Evolutionary conservation across 2,329 filamentous ascomycete genomes (phyloP), one percentile per base, ranked within the genome.

Genomic region (Epichloe scottii): DNA sequence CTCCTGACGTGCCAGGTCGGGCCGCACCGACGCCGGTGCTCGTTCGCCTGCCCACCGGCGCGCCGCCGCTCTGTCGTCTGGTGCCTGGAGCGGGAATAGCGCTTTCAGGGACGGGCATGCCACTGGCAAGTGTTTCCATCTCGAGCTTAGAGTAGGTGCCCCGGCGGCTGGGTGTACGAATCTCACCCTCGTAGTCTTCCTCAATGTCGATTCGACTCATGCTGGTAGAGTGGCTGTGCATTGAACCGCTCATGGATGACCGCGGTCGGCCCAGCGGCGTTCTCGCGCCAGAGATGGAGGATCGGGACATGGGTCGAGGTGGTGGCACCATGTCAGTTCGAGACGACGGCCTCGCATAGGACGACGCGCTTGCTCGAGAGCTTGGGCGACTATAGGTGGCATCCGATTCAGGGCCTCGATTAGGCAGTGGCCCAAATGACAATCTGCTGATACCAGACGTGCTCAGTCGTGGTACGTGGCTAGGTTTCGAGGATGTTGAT

Each of bases 251-350:
- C 56, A 90, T 72, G 14, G 85, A 89, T 47, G 84, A 88, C 47
- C 85, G 76, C 17, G 86, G 84, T 49, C 86, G 79, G 26, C 78
- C 79, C 49, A 87, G 68, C 1, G 85, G 82, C 12, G 84, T 86
- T 54, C 84, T 77, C 8, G 78, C 66, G 5, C 80, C 74, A 4
- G 71, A 70, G 15, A 81, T 64, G 55, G 83, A 87, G 38, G 80
- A 73, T 47, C 84, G 78, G 59, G 83, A 87, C 56, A 79, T 74
- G 8, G 85, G 82, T 33, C 83, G 76, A 21, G 79, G 71, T 2
- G 73, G 70, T 1, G 68, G 68, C 65, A 68, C 75, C 67, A 75
- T 73, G 35, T 79, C 77, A 17, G 69, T 71, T 53, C 78, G 71
- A 53, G 78, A 81, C 3, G 69, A 64, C 1, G 78, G 77, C 42